Evolutionary conservation across 2,329 filamentous ascomycete species (phyloP), one percentile per base, ranked within the genome.

Genomic region (Blastomyces gilchristii): DNA sequence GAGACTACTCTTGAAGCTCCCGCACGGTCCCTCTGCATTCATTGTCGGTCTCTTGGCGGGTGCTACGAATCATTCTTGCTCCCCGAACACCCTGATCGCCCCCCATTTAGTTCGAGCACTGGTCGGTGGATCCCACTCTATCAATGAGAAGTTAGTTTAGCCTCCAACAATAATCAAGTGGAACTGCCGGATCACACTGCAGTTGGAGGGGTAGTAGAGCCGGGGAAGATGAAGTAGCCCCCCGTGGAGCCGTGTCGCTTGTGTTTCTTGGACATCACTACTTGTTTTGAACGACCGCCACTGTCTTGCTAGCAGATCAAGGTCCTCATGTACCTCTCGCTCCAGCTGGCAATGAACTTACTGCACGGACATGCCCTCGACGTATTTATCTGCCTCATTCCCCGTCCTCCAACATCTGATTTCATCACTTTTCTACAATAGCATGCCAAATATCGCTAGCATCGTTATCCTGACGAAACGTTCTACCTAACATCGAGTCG

Each of bases 1-100:
- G 14, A 37, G 52, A 37, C 52, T 54, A 16, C 52, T 31, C 50
- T 37, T 34, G 3, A 54, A 54, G 52, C 52, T 58, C 22, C 31
- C 58, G 58, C 58, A 59, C 58, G 58, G 58, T 34, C 58, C 58
- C 37, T 28, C 47, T 43, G 43, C 58, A 47, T 41, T 22, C 58
- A 47, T 41, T 22, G 43, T 59, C 57, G 41, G 41, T 47, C 57
- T 59, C 57, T 47, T 59, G 41, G 58, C 41, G 28, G 16, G 25
- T 34, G 11, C 25, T 49, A 37, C 58, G 58, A 59, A 59, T 59
- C 41, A 59, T 47, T 11, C 25, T 37, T 37, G 25, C 25, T 50
- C 11, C 58, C 43, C 7, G 31, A 49, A 7, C 43, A 47, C 41
- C 41, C 58, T 59, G 58, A 59, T 59, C 41, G 28, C 7, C 57